phyloP scores from a whole-genome alignment of 1,284 basidiomycete species.

The Wallemia hederae region DNA sequence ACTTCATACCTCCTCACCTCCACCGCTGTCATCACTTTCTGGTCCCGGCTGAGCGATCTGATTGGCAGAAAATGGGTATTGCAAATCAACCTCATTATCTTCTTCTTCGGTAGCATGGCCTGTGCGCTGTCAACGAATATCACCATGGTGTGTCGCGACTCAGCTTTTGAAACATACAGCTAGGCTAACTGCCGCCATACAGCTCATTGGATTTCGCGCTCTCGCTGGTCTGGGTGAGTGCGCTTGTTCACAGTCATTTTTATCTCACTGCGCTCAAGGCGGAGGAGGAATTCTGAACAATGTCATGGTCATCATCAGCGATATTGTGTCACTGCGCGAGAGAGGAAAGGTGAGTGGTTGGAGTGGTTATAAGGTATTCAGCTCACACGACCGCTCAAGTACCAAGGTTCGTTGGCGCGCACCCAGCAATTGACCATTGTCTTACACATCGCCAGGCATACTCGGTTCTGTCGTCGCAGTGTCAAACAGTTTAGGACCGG shows the following conservation, averaged over 20 bases:
- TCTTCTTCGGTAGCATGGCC: conserved; percentile 16
- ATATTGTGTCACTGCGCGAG: conserved; percentile 31
- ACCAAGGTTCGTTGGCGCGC: not conserved
- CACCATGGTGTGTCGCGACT: conserved; percentile 5
- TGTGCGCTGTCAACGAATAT: conserved; percentile 27
- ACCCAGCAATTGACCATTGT: not conserved
- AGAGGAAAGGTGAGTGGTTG: conserved; percentile 8
- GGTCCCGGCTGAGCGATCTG: conserved; percentile 31
- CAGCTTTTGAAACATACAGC: not conserved
- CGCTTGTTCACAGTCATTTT: too few species aligned
- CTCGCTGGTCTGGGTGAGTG: conserved; percentile 34
- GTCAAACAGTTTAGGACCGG: conserved; percentile 26
- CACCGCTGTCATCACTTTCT: conserved; percentile 36
- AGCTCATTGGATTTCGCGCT: conserved; percentile 40
- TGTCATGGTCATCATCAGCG: conserved; percentile 33
- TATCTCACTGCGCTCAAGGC: too few species aligned
- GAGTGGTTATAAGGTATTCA: not conserved
- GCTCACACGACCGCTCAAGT: too few species aligned
- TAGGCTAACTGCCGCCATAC: too few species aligned
- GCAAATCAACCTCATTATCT: conserved; percentile 30
- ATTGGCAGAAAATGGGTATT: conserved; percentile 42
- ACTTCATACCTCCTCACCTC: not conserved
- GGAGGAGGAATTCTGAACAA: conserved; percentile 36
- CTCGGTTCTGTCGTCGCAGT: conserved; percentile 25
- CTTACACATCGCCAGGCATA: conserved; percentile 12